These are phyloP conservation scores for Cadophora malorum DNA, from an alignment of 2,329 filamentous ascomycete species.

Conservation along the genomic window DNA sequence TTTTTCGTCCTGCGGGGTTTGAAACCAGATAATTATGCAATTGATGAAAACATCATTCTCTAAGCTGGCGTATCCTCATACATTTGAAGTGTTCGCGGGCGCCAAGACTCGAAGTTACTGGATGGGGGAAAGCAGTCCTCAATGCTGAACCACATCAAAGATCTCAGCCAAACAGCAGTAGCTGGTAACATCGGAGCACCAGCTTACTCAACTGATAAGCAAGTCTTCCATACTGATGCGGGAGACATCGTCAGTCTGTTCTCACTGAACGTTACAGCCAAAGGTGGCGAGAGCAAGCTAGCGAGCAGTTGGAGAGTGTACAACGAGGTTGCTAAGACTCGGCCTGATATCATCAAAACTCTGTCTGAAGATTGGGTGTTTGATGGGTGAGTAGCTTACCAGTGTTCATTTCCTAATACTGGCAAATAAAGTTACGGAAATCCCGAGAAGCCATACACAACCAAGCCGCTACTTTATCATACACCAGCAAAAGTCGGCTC, in stretches of 20 bases:
- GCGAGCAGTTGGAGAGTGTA: slow-evolving; percentile 60
- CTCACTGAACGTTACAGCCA: slow-evolving; percentile 52
- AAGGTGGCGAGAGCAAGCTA: slow-evolving; percentile 59
- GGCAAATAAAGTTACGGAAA: slow-evolving; percentile 57
- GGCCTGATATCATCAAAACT: slow-evolving; percentile 60
- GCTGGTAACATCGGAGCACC: slow-evolving; percentile 58
- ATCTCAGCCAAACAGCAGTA: slow-evolving; percentile 53
- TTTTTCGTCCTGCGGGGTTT: slow-evolving; percentile 54
- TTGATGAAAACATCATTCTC: slow-evolving; percentile 49
- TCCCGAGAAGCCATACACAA: slow-evolving; percentile 51
- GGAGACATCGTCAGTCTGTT: slow-evolving; percentile 61
- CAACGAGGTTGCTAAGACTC: slow-evolving; percentile 57
- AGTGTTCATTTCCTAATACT: too few species aligned
- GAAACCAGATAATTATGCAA: slow-evolving; percentile 46
- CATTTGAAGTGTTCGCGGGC: slow-evolving; percentile 48
- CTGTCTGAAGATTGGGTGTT: slow-evolving; percentile 55
- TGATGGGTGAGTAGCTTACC: slow-evolving; percentile 43
- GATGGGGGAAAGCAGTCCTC: slow-evolving; percentile 57
- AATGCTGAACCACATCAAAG: slow-evolving; percentile 66
- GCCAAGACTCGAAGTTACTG: slow-evolving; percentile 50
- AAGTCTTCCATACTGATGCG: slow-evolving; percentile 59
- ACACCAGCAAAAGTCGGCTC: slow-evolving; percentile 53
- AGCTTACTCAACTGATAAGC: slow-evolving; percentile 65
- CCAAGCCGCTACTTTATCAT: slow-evolving; percentile 62
- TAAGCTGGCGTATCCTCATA: slow-evolving; percentile 52